A percentile compares a stretch with the other conserved stretches of the same genome.
phyloP scores from a whole-genome alignment of 192 early-diverging fungal genomes.

The Geosiphon pyriformis region DNA sequence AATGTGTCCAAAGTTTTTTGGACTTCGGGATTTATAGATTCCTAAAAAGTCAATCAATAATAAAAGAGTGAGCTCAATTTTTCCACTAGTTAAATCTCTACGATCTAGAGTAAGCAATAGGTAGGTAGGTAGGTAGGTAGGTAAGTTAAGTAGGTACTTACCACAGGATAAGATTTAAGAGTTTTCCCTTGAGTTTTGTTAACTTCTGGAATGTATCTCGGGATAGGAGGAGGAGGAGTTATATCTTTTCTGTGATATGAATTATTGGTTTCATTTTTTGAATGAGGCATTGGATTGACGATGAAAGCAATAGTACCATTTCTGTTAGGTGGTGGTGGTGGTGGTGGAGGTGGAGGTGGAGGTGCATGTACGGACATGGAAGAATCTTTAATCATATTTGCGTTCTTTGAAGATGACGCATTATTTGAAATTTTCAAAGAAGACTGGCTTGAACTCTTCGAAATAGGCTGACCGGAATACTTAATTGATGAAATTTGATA shows the following conservation, averaged over 20 bases:
- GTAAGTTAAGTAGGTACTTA: neutral
- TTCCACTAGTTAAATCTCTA: neutral
- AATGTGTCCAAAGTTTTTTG: conserved; percentile 26
- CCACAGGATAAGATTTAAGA: neutral
- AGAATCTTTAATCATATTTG: neutral
- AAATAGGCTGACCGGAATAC: neutral
- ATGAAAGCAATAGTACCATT: neutral
- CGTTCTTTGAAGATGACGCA: neutral
- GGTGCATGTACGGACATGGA: too few relatives aligned
- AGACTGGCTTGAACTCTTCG: neutral
- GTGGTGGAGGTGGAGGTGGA: neutral
- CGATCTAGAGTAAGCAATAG: neutral
- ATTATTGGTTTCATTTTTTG: neutral
- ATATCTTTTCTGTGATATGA: neutral
- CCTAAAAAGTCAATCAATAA: neutral
- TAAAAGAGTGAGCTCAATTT: neutral
- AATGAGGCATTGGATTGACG: neutral
- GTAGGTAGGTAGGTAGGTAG: neutral
- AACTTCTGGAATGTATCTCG: neutral
- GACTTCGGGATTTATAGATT: conserved; percentile 34
- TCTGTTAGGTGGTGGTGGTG: neutral
- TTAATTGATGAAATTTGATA: too few relatives aligned
- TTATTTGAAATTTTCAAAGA: neutral
- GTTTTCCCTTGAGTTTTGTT: conserved; percentile 6
- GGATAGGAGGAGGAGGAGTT: neutral